Percentiles rank a stretch among this genome's conserved stretches.
phyloP scores from a whole-genome alignment of 2,329 filamentous ascomycete genomes.

The Zymoseptoria passerinii region DNA sequence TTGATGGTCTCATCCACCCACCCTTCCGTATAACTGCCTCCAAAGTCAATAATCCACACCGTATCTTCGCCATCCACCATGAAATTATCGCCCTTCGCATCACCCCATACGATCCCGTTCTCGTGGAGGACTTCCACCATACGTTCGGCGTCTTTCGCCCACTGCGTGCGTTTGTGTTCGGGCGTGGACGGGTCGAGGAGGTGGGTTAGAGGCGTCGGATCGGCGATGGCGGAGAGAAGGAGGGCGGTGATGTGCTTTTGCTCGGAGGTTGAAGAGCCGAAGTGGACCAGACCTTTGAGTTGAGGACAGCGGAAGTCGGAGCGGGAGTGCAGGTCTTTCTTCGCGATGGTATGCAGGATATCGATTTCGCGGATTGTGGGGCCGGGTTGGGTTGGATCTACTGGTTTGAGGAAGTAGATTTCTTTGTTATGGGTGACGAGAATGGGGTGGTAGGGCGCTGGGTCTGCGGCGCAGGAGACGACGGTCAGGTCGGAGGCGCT shows the following conservation, averaged over 20 bases:
- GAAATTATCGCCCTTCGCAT: constrained; percentile 36
- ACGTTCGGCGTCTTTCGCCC: constrained; percentile 24
- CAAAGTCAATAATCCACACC: constrained; percentile 35
- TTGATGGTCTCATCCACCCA: constrained; percentile 31
- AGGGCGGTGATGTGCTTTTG: constrained; percentile 27
- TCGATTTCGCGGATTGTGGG: constrained; percentile 29
- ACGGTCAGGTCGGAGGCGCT: constrained; percentile 22
- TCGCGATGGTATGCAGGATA: constrained; percentile 24
- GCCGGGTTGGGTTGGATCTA: constrained; percentile 24
- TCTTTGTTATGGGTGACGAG: constrained; percentile 14
- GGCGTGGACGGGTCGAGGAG: constrained; percentile 26
- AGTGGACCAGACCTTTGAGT: constrained; percentile 25
- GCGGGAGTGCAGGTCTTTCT: constrained; percentile 17
- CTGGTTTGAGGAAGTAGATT: constrained; percentile 28
- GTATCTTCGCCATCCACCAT: constrained; percentile 30
- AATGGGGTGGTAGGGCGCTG: constrained; percentile 23
- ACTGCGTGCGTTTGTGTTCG: constrained; percentile 24
- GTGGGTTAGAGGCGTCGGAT: constrained; percentile 26
- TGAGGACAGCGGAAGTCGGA: constrained; percentile 25
- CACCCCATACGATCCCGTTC: constrained; percentile 31
- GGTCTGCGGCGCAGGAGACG: constrained; percentile 16
- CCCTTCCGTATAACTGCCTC: constrained; percentile 31
- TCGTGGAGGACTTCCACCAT: constrained; percentile 28
- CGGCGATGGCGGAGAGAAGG: constrained; percentile 26
- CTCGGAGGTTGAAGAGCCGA: constrained; percentile 1